Evolutionary conservation across 352 stramenopile species (phyloP), one percentile per base, ranked within the genome.

Genomic region (Thraustotheca clavata): DNA sequence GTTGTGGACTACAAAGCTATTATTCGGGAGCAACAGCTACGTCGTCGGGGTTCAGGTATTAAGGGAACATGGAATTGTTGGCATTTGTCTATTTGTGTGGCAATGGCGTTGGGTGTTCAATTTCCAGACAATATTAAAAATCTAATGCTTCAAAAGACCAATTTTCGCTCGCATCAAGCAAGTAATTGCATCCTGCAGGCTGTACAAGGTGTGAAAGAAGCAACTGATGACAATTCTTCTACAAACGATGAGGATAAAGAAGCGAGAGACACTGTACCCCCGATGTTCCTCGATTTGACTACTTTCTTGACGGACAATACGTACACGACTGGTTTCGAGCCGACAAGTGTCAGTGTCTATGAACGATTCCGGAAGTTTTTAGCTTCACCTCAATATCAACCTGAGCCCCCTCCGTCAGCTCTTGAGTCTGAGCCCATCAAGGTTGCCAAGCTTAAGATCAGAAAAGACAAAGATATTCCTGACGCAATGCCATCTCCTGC

Each of bases 1-100:
- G 90, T 91, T 14, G 83, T 98, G 27, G 90, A 98, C 50, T 99
- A 98, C 74, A 99, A 99, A 66, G 83, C 83, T 3, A 59, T 98
- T 34, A 70, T 97, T 16, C 84, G 91, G 27, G 87, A 96, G 65
- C 88, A 95, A 59, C 86, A 95, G 63, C 72, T 95, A 31, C 75
- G 86, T 32, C 78, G 88, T 4, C 83, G 87, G 39, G 87, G 87
- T 26, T 76, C 82, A 18, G 79, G 83, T 24, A 89, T 85, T 14
- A 96, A 96, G 67, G 92, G 91, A 57, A 94, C 86, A 1, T 93
- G 85, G 82, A 94, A 86, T 36, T 94, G 86, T 61, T 96, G 86
- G 86, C 91, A 89, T 27, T 33, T 96, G 18, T 87, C 83, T 22
- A 83, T 80, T 1, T 93, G 85, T 61, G 82, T 78, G 1, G 82